Conservation (phyloP, 257 asterid species). For the Solanum neorickii region DNA sequence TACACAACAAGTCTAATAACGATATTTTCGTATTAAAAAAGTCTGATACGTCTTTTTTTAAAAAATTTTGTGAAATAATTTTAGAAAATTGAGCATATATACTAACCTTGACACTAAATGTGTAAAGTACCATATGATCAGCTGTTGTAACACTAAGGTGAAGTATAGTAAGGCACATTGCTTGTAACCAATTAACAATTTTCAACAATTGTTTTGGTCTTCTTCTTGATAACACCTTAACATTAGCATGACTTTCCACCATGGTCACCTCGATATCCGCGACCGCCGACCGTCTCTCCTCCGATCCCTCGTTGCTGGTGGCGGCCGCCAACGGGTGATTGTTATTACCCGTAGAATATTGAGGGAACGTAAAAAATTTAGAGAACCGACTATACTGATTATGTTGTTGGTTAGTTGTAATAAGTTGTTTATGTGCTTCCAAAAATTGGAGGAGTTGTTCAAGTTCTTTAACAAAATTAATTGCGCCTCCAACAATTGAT, state of each 20-base stretch:
- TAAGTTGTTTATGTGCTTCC: constrained; percentile 19
- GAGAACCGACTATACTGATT: not conserved
- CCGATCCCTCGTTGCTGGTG: not conserved
- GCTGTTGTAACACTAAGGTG: constrained; percentile 48
- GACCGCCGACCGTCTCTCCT: constrained; percentile 3
- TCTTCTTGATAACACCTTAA: constrained; percentile 27
- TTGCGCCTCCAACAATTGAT: constrained; percentile 63
- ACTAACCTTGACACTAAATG: constrained; percentile 59
- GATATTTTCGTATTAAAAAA: not conserved
- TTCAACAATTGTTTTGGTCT: constrained; percentile 40
- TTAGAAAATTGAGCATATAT: not conserved
- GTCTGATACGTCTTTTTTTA: not conserved
- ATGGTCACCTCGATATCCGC: constrained; percentile 62
- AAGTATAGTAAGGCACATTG: constrained; percentile 41
- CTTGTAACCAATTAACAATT: constrained; percentile 40
- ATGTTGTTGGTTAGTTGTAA: not conserved
- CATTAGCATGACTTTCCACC: constrained; percentile 56
- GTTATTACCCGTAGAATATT: constrained; percentile 6
- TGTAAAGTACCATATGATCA: constrained; percentile 40
- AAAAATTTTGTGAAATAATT: not conserved
- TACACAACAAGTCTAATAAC: not conserved
- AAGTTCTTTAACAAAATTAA: constrained; percentile 52
- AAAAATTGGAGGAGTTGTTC: constrained; percentile 49
- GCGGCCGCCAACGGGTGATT: not conserved
- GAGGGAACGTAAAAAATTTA: constrained; percentile 20